These are phyloP conservation scores for Suillus americanus DNA, from an alignment of 768 basidiomycete species.

Conservation along the genomic window DNA sequence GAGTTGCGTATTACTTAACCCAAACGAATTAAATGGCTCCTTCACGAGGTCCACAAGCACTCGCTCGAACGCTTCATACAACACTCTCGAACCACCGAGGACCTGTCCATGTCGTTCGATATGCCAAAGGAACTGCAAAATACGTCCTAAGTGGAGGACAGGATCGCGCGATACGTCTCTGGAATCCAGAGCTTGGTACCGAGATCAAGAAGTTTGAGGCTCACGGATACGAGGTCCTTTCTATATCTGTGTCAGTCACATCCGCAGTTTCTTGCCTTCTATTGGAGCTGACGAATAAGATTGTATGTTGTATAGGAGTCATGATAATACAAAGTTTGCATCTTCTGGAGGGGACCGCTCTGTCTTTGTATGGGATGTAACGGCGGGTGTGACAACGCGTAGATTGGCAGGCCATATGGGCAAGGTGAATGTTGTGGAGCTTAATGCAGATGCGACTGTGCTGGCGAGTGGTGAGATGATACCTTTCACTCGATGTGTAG, in stretches of 20 bases:
- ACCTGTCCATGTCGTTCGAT: conserved; percentile 87
- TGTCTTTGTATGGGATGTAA: conserved; percentile 95
- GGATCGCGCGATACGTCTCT: conserved; percentile 85
- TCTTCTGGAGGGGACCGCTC: conserved; percentile 93
- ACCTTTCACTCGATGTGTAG: neutral
- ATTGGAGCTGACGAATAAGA: neutral
- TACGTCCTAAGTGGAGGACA: conserved; percentile 94
- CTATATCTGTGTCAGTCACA: conserved; percentile 75
- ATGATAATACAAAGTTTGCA: conserved; percentile 93
- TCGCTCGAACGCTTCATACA: conserved; percentile 63
- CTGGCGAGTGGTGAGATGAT: conserved; percentile 73
- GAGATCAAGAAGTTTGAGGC: conserved; percentile 90
- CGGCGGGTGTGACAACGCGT: conserved; percentile 78
- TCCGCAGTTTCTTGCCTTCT: conserved; percentile 1
- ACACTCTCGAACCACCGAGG: conserved; percentile 73
- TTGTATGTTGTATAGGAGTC: conserved; percentile 49
- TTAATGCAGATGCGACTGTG: conserved; percentile 85
- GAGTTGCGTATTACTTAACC: neutral
- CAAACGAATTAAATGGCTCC: conserved; percentile 41
- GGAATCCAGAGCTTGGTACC: conserved; percentile 85
- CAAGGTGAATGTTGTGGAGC: conserved; percentile 87
- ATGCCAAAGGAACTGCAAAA: conserved; percentile 83
- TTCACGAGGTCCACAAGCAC: conserved; percentile 50
- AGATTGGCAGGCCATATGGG: conserved; percentile 87
- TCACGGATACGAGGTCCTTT: conserved; percentile 95